Percentiles rank a stretch among this genome's conserved stretches.
Evolutionary conservation across 306 rosid species (phyloP).

Genomic region (Castanea sativa): DNA sequence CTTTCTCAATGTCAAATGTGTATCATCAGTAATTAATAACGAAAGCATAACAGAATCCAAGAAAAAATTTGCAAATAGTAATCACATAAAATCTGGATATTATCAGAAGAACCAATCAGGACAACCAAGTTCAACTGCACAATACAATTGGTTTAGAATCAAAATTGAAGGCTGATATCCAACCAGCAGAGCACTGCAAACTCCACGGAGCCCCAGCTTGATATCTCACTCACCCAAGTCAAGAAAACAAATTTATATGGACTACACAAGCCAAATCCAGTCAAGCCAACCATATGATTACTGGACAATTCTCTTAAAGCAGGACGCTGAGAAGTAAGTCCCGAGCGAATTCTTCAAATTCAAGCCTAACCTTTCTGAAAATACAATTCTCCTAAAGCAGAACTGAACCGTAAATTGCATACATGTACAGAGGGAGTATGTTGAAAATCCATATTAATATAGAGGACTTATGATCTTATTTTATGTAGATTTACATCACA

Average conservation of each 20-base stretch:
- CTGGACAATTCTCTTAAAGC: constrained; percentile 20
- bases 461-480: neutral
- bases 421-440: neutral
- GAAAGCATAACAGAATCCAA: neutral
- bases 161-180: constrained; percentile 11
- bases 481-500: neutral
- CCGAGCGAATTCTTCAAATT: constrained; percentile 1
- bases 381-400: neutral
- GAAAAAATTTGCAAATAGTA: neutral
- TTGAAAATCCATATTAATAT: neutral
- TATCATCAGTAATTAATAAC: neutral
- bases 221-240: constrained; percentile 2
- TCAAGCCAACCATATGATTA: constrained; percentile 8
- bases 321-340: neutral
- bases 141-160: constrained; percentile 2
- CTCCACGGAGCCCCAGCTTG: constrained; percentile 1
- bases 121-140: constrained; percentile 19
- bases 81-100: neutral
- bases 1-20: neutral
- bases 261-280: constrained; percentile 19
- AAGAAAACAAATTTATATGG: neutral
- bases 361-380: constrained; percentile 2
- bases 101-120: constrained; percentile 9
- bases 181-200: constrained; percentile 4
- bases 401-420: neutral